Evolutionary conservation across 805 yeast genomes (phyloP), one percentile per base, ranked within the genome.

Genomic region (Candida palmyrensis): DNA sequence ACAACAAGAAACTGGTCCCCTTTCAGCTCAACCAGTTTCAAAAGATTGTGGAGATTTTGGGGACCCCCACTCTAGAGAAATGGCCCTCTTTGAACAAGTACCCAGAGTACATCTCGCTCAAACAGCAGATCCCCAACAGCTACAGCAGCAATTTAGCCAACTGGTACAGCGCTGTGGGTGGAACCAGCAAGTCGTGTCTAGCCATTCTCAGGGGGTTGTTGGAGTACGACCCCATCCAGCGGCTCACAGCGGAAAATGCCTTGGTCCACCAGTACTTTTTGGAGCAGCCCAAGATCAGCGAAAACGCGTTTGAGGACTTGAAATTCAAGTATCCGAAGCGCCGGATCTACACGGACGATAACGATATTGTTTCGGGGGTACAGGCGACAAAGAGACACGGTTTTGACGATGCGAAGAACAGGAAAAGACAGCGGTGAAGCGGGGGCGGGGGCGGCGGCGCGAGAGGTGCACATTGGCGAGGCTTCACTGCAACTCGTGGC

Each of bases 11-110:
- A 51, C 82, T 79, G 36, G 89, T 90, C 4, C 97, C 97, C 2
- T 92, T 92, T 57, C 98, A 92, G 57, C 79, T 82, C 37, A 89
- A 85, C 52, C 99, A 92, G 61, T 71, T 90, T 52, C 82, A 84
- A 48, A 88, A 87, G 53, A 89, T 92, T 16, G 66, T 92, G 18
- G 97, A 92, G 55, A 81, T 92, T n/a, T 59, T 92, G 40, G 99
- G 99, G 0, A 77, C 95, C 0, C 99, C 99, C 0, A 75, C 74
- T 3, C 51, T 66, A 4, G 73, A 78, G n/a, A 70, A 65, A 30
- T 92, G 98, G 97, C 82, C 92, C 0, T 67, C 80, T 15, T 57
- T 92, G 24, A 66, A 70, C 26, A 78, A 77, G 41, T 89, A 87
- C 50, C 97, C 98, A 0, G 98, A 92, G 49, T 92, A 71, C 53